These are phyloP conservation scores for Leccinum disarticulatum DNA, from an alignment of 768 basidiomycete species.

Conservation along the genomic window DNA sequence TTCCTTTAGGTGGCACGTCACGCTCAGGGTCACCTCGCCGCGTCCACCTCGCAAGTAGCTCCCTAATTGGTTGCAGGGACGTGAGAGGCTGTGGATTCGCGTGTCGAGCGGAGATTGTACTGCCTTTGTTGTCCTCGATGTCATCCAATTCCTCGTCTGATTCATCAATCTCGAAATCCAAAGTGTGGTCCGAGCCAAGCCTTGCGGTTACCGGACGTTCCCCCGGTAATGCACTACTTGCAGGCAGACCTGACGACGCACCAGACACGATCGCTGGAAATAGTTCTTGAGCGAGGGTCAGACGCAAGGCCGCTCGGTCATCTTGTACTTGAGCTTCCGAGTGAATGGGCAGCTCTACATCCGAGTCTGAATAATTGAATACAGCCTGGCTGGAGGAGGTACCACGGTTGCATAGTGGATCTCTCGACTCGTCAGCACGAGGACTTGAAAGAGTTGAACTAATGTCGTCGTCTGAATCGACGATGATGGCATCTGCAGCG, in stretches of 20 bases:
- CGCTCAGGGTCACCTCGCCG: slow-evolving; percentile 6
- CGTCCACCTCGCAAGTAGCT: slow-evolving; percentile 9
- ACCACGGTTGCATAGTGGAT: background rate
- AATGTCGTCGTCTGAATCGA: slow-evolving; percentile 22
- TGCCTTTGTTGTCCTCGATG: background rate
- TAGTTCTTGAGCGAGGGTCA: slow-evolving; percentile 3
- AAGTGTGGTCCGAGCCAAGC: slow-evolving; percentile 1
- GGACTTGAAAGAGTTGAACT: background rate
- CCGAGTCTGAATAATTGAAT: slow-evolving; percentile 10
- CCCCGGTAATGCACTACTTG: background rate
- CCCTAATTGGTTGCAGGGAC: slow-evolving; percentile 18
- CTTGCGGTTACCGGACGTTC: background rate
- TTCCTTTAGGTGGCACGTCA: slow-evolving; percentile 4
- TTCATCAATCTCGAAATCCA: slow-evolving; percentile 11
- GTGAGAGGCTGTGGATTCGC: background rate
- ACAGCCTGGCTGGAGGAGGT: slow-evolving; percentile 1
- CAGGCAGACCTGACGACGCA: background rate
- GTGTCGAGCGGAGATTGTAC: slow-evolving; percentile 3
- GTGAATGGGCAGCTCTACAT: slow-evolving; percentile 5
- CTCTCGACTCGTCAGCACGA: slow-evolving; percentile 1
- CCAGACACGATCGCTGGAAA: background rate
- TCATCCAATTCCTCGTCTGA: background rate
- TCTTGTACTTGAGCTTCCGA: slow-evolving; percentile 2
- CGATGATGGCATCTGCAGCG: slow-evolving; percentile 21
- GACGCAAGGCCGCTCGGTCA: background rate